Conservation (phyloP, 352 stramenopile genomes). For the Globisporangium irregulare region DNA sequence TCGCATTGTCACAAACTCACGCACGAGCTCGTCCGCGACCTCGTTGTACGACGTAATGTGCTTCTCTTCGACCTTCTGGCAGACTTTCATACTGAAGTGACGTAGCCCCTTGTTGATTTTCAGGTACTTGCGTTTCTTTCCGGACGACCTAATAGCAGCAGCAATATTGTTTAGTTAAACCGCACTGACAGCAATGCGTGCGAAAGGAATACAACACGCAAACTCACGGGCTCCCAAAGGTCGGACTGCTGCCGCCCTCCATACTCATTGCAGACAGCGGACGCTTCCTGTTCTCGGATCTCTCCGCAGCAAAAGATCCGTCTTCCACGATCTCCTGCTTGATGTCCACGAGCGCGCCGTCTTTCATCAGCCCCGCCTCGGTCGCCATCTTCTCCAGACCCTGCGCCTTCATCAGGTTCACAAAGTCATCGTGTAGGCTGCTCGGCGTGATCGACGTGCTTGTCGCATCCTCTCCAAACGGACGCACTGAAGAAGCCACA, state of each 20-base stretch:
- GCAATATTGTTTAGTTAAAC: neutral
- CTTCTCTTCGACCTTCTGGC: slow-evolving; percentile 96
- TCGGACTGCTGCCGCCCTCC: slow-evolving; percentile 34
- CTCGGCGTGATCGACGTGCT: slow-evolving; percentile 46
- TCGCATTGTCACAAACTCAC: slow-evolving; percentile 85
- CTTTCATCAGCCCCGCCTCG: slow-evolving; percentile 70
- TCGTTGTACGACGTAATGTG: slow-evolving; percentile 95
- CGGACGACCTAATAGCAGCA: slow-evolving; percentile 33
- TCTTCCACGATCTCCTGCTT: slow-evolving; percentile 36
- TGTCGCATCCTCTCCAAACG: slow-evolving; percentile 40
- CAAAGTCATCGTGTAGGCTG: slow-evolving; percentile 85
- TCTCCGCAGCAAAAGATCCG: slow-evolving; percentile 7
- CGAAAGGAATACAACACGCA: neutral
- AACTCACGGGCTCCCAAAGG: slow-evolving; percentile 63
- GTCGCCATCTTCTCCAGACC: slow-evolving; percentile 83
- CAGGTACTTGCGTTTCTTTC: slow-evolving; percentile 75
- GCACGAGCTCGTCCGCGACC: slow-evolving; percentile 92
- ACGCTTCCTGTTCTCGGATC: slow-evolving; percentile 21
- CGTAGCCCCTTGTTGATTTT: slow-evolving; percentile 92
- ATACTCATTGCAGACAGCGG: slow-evolving; percentile 23
- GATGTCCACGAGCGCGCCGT: slow-evolving; percentile 61
- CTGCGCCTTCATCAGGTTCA: slow-evolving; percentile 85
- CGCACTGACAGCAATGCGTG: neutral
- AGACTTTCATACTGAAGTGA: slow-evolving; percentile 96
- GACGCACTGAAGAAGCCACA: slow-evolving; percentile 8